A percentile compares a stretch with the other conserved stretches of the same genome.
phyloP scores from a whole-genome alignment of 2,329 filamentous ascomycete genomes.

The Calonectria naviculata region DNA sequence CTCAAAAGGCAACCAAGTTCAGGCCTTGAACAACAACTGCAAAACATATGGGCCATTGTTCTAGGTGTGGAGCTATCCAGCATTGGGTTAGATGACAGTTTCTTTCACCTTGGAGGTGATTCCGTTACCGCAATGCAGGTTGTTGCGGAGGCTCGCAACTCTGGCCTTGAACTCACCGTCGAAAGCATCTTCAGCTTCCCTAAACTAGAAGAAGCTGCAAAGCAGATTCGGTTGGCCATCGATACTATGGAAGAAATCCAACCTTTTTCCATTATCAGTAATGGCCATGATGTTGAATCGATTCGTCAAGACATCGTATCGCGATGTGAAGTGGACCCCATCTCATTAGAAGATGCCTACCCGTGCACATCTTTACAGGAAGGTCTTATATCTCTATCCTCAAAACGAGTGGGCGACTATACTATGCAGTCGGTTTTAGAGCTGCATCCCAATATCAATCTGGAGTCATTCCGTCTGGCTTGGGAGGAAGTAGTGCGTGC shows the following conservation, averaged over 20 bases:
- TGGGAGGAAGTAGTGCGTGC: conserved; percentile 16
- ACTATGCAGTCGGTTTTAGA: conserved; percentile 23
- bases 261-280: neutral
- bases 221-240: neutral
- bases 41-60: neutral
- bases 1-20: neutral
- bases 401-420: conserved; percentile 28
- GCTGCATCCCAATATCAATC: conserved; percentile 3
- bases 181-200: neutral
- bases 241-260: neutral
- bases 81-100: neutral
- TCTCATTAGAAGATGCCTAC: conserved; percentile 43
- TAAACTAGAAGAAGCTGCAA: neutral
- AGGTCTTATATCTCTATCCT: conserved; percentile 46
- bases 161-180: neutral
- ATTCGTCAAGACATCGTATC: neutral
- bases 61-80: neutral
- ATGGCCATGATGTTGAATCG: neutral
- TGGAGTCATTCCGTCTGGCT: conserved; percentile 17
- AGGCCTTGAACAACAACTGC: neutral
- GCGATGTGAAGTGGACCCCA: neutral
- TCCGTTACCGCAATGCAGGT: neutral
- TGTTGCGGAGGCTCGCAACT: neutral
- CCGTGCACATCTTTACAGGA: conserved; percentile 49
- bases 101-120: neutral